Conservation (phyloP, 1,284 basidiomycete genomes). For the Sporisorium scitamineum region DNA sequence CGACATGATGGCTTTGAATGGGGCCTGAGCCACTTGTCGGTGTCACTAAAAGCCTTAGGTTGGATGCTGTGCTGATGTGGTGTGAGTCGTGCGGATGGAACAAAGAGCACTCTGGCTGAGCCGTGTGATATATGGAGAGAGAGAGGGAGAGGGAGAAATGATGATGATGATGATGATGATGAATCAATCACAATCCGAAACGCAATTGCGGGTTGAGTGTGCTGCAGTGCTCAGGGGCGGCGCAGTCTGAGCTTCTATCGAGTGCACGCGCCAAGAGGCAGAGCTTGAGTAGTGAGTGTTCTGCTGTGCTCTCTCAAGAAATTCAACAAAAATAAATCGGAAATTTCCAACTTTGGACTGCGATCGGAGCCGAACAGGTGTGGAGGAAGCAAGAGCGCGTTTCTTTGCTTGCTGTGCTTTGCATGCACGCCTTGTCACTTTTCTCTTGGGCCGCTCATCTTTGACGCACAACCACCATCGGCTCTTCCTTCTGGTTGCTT, state of each 20-base stretch:
- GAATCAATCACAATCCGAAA: neutral
- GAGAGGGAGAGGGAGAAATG: neutral
- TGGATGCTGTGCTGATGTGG: neutral
- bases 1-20: conserved; percentile 55
- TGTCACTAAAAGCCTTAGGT: neutral
- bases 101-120: no score
- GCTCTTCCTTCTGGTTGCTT: neutral
- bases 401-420: neutral
- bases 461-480: conserved; percentile 1
- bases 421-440: neutral
- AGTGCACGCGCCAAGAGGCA: conserved; percentile 39
- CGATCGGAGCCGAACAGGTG: conserved; percentile 6
- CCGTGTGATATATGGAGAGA: neutral
- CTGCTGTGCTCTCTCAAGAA: neutral
- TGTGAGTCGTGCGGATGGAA: neutral
- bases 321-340: conserved; percentile 5
- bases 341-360: neutral
- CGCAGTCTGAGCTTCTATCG: neutral
- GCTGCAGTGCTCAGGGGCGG: conserved; percentile 6
- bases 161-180: neutral
- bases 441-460: neutral
- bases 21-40: neutral
- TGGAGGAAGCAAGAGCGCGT: conserved; percentile 10
- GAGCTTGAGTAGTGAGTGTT: neutral
- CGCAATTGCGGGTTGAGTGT: neutral